Evolutionary conservation across 345 rosid genomes (phyloP), one percentile per base, ranked within the genome.

Genomic region (Murraya koenigii): DNA sequence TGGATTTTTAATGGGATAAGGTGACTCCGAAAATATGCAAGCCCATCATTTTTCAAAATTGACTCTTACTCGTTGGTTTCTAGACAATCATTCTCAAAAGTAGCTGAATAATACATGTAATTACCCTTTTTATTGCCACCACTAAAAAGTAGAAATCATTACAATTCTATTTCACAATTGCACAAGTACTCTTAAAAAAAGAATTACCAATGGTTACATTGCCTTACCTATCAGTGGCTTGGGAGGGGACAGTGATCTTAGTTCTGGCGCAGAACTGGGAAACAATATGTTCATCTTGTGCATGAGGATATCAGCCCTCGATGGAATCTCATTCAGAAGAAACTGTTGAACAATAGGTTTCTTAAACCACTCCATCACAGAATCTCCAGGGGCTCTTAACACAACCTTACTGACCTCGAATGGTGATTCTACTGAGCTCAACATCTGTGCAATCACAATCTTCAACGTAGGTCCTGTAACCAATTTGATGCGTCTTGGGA

Each of bases 291-390:
- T 94, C 65, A 97, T 85, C 85, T 86, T 94, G 86, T 94, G 98
- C 99, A 97, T 93, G 67, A 97, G 91, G 79, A 94, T 90, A 81
- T 93, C 98, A 33, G 90, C 85, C 19, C 98, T 87, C 3, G 99
- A 93, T 5, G 97, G 97, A 17, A 94, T 89, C 80, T 97, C 99
- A 35, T 97, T 94, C 70, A 97, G 77, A 61, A 94, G 97, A 84
- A 96, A 96, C 83, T 96, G 98, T 77, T 96, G 98, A 62, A 96
- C 99, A 7, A 96, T 91, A 19, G 98, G 97, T 75, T 96, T 96
- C 89, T 94, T 93, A 78, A 91, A 96, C 99, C 99, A 96, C 75
- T 89, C 98, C 97, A 96, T 92, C 6, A 96, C 90, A 71, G 87
- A 82, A 66, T 93, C 97, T 14, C 99, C 99, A 0, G 98, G 94